These are phyloP conservation scores for Arabidopsis hybrid DNA, from an alignment of 441 rosid species.

Conservation along the genomic window DNA sequence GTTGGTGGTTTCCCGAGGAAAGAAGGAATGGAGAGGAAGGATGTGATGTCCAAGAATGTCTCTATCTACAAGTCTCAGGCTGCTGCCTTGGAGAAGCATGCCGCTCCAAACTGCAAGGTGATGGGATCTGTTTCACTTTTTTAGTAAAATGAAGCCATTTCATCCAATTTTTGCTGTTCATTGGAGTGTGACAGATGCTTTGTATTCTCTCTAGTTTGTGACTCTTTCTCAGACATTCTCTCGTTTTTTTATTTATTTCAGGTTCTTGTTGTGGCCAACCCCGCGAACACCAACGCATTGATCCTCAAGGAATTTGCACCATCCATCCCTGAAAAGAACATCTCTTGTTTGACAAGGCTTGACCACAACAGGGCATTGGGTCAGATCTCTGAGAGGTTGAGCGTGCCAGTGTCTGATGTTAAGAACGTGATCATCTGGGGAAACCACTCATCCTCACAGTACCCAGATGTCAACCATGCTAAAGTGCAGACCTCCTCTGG, in stretches of 20 bases:
- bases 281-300: conserved; percentile 92
- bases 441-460: conserved; percentile 86
- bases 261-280: conserved; percentile 95
- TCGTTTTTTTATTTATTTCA: conserved; percentile 36
- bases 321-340: conserved; percentile 82
- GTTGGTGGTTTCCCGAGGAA: conserved; percentile 98
- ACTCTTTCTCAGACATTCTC: background rate
- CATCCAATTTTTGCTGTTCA: conserved; percentile 8
- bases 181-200: background rate
- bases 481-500: conserved; percentile 68
- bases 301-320: conserved; percentile 91
- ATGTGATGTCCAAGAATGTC: conserved; percentile 92
- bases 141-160: background rate
- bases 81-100: conserved; percentile 86
- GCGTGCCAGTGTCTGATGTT: conserved; percentile 76
- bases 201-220: conserved; percentile 13
- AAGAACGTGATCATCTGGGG: conserved; percentile 94
- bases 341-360: conserved; percentile 83
- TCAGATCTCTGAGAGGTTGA: conserved; percentile 77
- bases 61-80: conserved; percentile 97
- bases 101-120: conserved; percentile 97
- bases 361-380: conserved; percentile 95
- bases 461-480: conserved; percentile 93
- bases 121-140: conserved; percentile 17
- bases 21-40: conserved; percentile 99